phyloP scores from a whole-genome alignment of 768 basidiomycete species.

The Chalciporus chontae region DNA sequence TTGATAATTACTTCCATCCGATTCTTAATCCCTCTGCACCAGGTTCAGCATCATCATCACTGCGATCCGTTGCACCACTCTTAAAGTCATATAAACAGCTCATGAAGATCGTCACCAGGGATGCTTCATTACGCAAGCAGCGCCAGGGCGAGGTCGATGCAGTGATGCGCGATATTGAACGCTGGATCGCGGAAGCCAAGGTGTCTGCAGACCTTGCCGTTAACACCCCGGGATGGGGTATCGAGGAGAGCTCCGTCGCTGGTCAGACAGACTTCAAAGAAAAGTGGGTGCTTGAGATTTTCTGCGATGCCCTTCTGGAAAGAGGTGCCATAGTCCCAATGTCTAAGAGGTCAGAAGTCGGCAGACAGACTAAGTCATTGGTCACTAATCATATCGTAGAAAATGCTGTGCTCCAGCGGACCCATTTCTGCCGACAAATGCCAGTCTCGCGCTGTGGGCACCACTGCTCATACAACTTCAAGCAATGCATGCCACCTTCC shows the following conservation, averaged over 20 bases:
- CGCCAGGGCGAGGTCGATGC: slow-evolving; percentile 48
- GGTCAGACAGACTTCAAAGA: slow-evolving; percentile 53
- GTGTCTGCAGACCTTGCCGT: slow-evolving; percentile 52
- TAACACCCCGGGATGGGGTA: slow-evolving; percentile 47
- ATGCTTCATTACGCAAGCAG: slow-evolving; percentile 54
- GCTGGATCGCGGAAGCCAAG: slow-evolving; percentile 75
- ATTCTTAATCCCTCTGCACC: slow-evolving; percentile 55
- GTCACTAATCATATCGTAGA: slow-evolving; percentile 34
- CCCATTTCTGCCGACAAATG: slow-evolving; percentile 46
- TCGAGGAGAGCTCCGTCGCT: slow-evolving; percentile 23
- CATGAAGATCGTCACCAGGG: slow-evolving; percentile 58
- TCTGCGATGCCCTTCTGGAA: slow-evolving; percentile 66
- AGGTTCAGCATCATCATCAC: slow-evolving; percentile 29
- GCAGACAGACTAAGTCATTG: background rate
- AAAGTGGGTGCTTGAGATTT: slow-evolving; percentile 59
- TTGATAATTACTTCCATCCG: slow-evolving; percentile 81
- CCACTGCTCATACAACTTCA: slow-evolving; percentile 60
- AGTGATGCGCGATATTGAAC: slow-evolving; percentile 61
- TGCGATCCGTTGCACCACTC: slow-evolving; percentile 62
- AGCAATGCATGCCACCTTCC: slow-evolving; percentile 53
- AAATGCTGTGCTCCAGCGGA: slow-evolving; percentile 48
- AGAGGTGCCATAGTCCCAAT: slow-evolving; percentile 77
- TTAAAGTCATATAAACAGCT: slow-evolving; percentile 73
- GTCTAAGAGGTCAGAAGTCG: slow-evolving; percentile 66
- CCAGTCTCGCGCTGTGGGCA: slow-evolving; percentile 60